Percentiles rank a stretch among this genome's conserved stretches.
phyloP scores from a whole-genome alignment of 306 rosid species.

The Inga leiocalycina region DNA sequence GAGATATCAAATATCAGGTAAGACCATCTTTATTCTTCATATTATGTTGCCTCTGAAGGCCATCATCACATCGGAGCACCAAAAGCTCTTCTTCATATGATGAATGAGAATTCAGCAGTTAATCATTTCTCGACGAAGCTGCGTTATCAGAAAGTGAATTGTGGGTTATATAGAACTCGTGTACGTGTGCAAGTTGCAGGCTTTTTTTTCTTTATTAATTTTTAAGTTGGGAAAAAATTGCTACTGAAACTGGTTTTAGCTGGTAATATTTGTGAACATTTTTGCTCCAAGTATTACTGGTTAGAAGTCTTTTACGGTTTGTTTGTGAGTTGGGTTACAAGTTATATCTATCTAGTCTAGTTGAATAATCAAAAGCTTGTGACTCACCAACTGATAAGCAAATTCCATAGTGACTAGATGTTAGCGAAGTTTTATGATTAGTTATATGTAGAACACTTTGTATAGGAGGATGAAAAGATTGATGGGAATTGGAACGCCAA shows the following conservation, averaged over 20 bases:
- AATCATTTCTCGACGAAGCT: constrained; percentile 23
- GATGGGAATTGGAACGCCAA: constrained; percentile 8
- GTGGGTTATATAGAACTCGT: neutral
- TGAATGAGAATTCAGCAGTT: constrained; percentile 14
- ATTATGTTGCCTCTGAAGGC: constrained; percentile 33
- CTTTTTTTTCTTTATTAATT: neutral
- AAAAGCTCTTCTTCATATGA: constrained; percentile 26
- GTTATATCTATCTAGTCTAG: neutral
- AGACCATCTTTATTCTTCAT: neutral
- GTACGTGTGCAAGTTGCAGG: constrained; percentile 5
- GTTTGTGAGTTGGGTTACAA: constrained; percentile 16
- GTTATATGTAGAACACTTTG: constrained; percentile 27
- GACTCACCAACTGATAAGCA: neutral
- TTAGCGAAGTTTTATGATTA: neutral
- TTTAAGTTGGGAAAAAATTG: constrained; percentile 23
- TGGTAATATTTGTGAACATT: constrained; percentile 9
- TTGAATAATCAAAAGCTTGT: neutral
- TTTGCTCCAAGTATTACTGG: constrained; percentile 15
- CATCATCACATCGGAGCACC: neutral
- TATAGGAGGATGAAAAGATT: constrained; percentile 7
- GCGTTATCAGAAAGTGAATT: constrained; percentile 12
- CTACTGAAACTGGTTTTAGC: constrained; percentile 2
- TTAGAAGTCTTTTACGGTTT: constrained; percentile 1
- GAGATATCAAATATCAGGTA: constrained; percentile 71
- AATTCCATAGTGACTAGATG: neutral